Evolutionary conservation across 441 rosid species (phyloP).

Genomic region (Breynia disticha): DNA sequence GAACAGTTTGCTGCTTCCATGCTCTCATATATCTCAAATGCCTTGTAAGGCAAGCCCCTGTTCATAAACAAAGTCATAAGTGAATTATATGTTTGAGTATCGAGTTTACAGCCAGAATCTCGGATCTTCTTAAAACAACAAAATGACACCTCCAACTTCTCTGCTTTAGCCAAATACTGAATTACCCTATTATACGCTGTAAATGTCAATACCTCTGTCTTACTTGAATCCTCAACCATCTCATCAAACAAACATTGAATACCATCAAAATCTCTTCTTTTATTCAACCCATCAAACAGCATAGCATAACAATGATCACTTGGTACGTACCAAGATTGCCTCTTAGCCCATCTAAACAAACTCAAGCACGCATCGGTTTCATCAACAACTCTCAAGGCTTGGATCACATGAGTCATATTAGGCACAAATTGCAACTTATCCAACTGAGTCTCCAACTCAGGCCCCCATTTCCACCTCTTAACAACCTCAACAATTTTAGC

Average conservation of each 20-base stretch:
- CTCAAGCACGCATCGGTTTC: conserved; percentile 59
- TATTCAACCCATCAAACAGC: conserved; percentile 68
- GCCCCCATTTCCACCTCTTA: conserved; percentile 98
- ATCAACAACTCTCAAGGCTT: conserved; percentile 56
- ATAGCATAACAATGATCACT: conserved; percentile 53
- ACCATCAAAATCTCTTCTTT: conserved; percentile 54
- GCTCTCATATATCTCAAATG: conserved; percentile 91
- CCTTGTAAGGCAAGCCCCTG: conserved; percentile 91
- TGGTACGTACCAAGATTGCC: conserved; percentile 68
- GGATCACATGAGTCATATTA: conserved; percentile 60
- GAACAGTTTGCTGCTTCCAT: conserved; percentile 60
- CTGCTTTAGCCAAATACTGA: conserved; percentile 82
- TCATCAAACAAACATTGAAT: conserved; percentile 70
- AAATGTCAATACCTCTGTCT: conserved; percentile 25
- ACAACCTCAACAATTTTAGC: conserved; percentile 85
- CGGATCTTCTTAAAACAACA: conserved; percentile 85
- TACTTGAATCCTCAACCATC: conserved; percentile 60
- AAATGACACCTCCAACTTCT: conserved; percentile 78
- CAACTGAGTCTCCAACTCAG: conserved; percentile 76
- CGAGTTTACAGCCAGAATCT: conserved; percentile 55
- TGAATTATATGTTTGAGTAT: conserved; percentile 58
- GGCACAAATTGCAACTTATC: conserved; percentile 81
- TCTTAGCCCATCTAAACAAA: conserved; percentile 81
- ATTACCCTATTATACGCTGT: conserved; percentile 67
- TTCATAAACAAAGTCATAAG: conserved; percentile 72